Evolutionary conservation across 805 yeast species (phyloP), one percentile per base, ranked within the genome.

Genomic region (Starmerella stigmatis): DNA sequence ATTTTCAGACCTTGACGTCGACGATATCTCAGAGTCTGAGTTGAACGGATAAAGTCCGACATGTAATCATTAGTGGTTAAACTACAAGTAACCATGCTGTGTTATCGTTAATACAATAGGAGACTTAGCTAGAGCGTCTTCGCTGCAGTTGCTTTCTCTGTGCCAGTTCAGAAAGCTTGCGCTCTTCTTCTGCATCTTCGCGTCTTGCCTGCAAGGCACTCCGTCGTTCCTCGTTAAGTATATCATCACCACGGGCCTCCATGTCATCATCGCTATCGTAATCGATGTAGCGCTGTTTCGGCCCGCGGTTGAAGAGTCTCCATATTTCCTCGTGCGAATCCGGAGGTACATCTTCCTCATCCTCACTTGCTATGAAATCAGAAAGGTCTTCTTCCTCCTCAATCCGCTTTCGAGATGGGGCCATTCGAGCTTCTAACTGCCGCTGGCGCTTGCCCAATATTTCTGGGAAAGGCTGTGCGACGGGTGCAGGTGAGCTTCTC

Each of bases 171-270:
- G 77, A 70, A 44, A 68, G 74, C 21, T 47, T 55, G 21, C 44
- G 41, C 57, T 75, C 75, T 60, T 88, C 96, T 43, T 72, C 66
- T 40, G 70, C 66, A 58, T 89, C 98, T 59, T 92, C 98, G 31
- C 71, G 51, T 53, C 74, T 72, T 0, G 94, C 98, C 44, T 71
- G 72, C 41, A 71, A 71, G 29, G 77, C 68, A 11, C 95, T 80
- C 27, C 73, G 58, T 49, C 68, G 74, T 63, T 89, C 98, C 57
- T 89, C 98, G 46, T 76, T 83, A 33, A 86, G 65, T 20, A 92
- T 76, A 51, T 89, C 96, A 22, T 79, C 79, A 22, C 96, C 96
- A 1, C 92, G 81, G 3, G 96, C 96, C 60, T 89, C 97, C 96
- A 92, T 89, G 57, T 84, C 86, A 47, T 72, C 78, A 39, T 56